Conservation (phyloP, 768 basidiomycete genomes). For the Macrolepiota albuminosa region DNA sequence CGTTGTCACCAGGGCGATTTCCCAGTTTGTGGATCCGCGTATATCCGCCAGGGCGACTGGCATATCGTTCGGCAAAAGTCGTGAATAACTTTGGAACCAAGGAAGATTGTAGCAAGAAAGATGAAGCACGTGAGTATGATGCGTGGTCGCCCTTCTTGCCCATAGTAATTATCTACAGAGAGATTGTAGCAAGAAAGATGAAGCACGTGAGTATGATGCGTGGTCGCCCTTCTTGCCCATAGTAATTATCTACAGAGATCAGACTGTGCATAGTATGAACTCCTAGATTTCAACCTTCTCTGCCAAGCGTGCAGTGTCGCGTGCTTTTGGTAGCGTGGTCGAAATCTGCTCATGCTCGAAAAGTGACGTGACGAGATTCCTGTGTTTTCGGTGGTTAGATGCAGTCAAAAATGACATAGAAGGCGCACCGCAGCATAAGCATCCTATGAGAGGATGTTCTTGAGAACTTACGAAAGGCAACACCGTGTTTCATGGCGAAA, state of each 20-base stretch:
- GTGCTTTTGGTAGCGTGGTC: constrained; percentile 93
- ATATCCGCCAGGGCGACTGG: constrained; percentile 84
- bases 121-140: constrained; percentile 66
- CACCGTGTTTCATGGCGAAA: constrained; percentile 82
- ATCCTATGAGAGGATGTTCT: constrained; percentile 89
- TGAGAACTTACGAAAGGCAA: constrained; percentile 88
- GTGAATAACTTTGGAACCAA: constrained; percentile 82
- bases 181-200: constrained; percentile 74
- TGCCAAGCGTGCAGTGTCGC: constrained; percentile 84
- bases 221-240: constrained; percentile 82
- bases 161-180: constrained; percentile 75
- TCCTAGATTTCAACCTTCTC: constrained; percentile 62
- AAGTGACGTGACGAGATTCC: constrained; percentile 91
- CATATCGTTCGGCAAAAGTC: constrained; percentile 77
- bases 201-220: constrained; percentile 65
- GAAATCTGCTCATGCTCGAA: constrained; percentile 94
- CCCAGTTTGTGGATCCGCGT: constrained; percentile 92
- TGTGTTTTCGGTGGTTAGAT: constrained; percentile 25
- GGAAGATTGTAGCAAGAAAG: constrained; percentile 70
- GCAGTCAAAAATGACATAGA: neutral
- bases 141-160: constrained; percentile 80
- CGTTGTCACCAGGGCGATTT: constrained; percentile 88
- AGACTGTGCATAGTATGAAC: neutral
- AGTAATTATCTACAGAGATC: constrained; percentile 69
- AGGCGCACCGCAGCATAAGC: constrained; percentile 79